Evolutionary conservation across 306 rosid species (phyloP), one percentile per base, ranked within the genome.

Genomic region (Dalbergia cochinchinensis): DNA sequence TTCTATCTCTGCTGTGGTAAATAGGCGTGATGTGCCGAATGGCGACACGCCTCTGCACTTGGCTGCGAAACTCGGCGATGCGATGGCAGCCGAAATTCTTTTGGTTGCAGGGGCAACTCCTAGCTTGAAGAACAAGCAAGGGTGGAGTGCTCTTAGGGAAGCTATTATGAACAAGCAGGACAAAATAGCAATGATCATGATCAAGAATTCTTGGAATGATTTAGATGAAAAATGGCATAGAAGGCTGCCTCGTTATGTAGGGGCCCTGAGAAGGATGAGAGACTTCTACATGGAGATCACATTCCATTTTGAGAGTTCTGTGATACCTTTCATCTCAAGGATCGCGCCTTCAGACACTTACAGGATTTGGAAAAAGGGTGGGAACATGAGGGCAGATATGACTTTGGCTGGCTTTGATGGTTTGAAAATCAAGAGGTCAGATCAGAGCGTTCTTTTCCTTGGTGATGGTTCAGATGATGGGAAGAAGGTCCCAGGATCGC

Each of bases 371-470:
- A 95, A 95, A 78, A 86, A 74, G 83, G 99, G 99, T 70, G 97
- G 90, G 12, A 92, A 95, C 81, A 75, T 95, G 92, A 90, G 99
- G 60, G 98, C 98, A 44, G 99, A 95, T 70, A 91, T 95, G 98
- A 95, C 98, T 33, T 33, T 95, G 84, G 97, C 97, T 2, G 99
- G 99, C 65, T 95, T 95, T 60, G 99, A 95, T 87, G 99, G 99
- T 41, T 90, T 94, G 65, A 86, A 89, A 83, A 92, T 92, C 35
- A 97, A 92, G 83, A 92, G 97, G 34, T 83, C 97, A 0, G 94
- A 94, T 82, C 97, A 90, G 85, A 94, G 93, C 66, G 47, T 92
- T 81, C 73, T 94, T 66, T 94, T 94, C 55, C 87, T 91, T 37
- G 97, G 98, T n/a, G 98, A 92, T 73, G 97, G 90, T n/a, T 86